These are phyloP conservation scores for Geotrichum australiense DNA, from an alignment of 1,139 yeast genomes.

Conservation along the genomic window DNA sequence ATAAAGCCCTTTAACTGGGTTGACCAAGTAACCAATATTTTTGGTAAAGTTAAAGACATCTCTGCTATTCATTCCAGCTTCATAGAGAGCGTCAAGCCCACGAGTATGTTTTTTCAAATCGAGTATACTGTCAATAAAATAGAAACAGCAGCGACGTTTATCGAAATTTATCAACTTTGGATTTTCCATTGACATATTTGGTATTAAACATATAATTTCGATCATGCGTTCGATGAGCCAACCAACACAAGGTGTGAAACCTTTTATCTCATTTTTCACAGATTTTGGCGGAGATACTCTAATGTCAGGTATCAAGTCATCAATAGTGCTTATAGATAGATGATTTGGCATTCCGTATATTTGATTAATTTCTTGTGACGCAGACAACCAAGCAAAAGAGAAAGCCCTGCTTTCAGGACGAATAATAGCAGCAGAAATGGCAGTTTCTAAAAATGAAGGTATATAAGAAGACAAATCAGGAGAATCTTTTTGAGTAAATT, in stretches of 20 bases:
- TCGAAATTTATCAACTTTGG: conserved; percentile 57
- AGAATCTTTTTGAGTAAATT: conserved; percentile 17
- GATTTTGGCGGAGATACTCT: conserved; percentile 17
- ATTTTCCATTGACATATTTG: conserved; percentile 56
- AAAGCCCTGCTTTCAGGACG: conserved; percentile 75
- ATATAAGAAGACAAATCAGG: conserved; percentile 42
- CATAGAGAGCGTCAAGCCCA: conserved; percentile 13
- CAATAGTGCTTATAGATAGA: conserved; percentile 19
- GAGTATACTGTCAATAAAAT: conserved; percentile 44
- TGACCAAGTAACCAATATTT: conserved; percentile 26
- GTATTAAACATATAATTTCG: conserved; percentile 61
- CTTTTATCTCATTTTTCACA: background rate
- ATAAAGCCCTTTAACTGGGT: conserved; percentile 28
- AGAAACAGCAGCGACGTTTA: conserved; percentile 56
- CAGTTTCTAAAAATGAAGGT: conserved; percentile 83
- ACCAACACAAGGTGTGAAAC: conserved; percentile 73
- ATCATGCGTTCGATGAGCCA: conserved; percentile 57
- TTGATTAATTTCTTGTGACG: conserved; percentile 37
- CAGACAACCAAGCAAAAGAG: conserved; percentile 58
- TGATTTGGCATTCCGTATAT: conserved; percentile 20
- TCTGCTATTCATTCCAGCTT: conserved; percentile 1
- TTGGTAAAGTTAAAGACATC: conserved; percentile 13
- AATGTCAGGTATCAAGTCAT: conserved; percentile 38
- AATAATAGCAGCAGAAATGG: conserved; percentile 65
- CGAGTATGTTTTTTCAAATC: conserved; percentile 32